phyloP scores from a whole-genome alignment of 441 rosid genomes.

The Hypseocharis bilobata region DNA sequence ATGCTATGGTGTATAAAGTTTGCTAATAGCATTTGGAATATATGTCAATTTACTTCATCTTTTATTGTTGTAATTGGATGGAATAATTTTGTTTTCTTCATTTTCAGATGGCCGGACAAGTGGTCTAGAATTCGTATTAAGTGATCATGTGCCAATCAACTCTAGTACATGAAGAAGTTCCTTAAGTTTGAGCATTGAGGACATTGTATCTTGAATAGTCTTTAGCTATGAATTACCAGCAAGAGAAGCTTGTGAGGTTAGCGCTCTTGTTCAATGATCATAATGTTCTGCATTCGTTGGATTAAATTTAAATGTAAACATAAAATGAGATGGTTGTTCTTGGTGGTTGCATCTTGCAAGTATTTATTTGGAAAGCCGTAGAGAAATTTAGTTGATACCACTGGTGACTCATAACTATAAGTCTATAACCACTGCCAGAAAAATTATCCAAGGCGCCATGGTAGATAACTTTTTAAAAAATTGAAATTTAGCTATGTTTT shows the following conservation, averaged over 20 bases:
- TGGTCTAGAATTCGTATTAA: background rate
- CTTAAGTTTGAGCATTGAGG: constrained; percentile 9
- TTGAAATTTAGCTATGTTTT: too few species aligned
- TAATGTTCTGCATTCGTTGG: background rate
- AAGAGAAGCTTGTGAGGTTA: constrained; percentile 63
- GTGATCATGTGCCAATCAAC: background rate
- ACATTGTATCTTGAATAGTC: constrained; percentile 2
- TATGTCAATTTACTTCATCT: too few species aligned
- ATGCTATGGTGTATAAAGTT: background rate
- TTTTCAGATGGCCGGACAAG: background rate
- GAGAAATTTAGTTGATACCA: background rate
- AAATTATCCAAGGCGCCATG: too few species aligned
- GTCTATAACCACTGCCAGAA: too few species aligned
- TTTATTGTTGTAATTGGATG: background rate
- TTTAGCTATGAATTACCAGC: constrained; percentile 41
- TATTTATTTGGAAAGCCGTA: background rate
- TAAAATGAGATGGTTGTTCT: background rate
- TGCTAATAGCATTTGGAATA: background rate
- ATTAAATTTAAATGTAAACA: background rate
- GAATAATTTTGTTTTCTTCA: background rate
- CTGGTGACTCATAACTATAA: background rate
- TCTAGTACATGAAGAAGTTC: constrained; percentile 20
- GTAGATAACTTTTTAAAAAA: too few species aligned
- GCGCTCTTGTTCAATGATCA: constrained; percentile 18
- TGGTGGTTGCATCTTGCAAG: background rate